Evolutionary conservation across 2,329 filamentous ascomycete genomes (phyloP).

Genomic region (Daldinia eschscholtzii): DNA sequence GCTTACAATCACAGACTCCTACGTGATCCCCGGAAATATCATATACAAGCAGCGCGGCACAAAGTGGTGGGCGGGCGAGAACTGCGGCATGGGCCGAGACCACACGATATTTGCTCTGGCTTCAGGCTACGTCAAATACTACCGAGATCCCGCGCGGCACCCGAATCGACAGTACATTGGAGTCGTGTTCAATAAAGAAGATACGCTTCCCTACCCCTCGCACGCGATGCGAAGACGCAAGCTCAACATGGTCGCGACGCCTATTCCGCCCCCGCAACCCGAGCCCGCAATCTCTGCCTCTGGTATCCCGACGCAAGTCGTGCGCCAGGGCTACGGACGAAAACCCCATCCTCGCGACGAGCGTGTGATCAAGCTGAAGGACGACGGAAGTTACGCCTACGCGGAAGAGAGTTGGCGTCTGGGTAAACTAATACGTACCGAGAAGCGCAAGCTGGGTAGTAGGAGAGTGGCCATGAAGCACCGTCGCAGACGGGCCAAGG

Average conservation of each 20-base stretch:
- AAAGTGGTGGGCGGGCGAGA: slow-evolving; percentile 94
- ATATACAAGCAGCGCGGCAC: slow-evolving; percentile 97
- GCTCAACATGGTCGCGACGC: slow-evolving; percentile 76
- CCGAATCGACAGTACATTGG: slow-evolving; percentile 95
- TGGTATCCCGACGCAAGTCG: slow-evolving; percentile 63
- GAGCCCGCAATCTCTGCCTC: slow-evolving; percentile 61
- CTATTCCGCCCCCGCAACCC: slow-evolving; percentile 55
- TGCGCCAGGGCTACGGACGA: slow-evolving; percentile 53
- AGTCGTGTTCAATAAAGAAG: slow-evolving; percentile 85
- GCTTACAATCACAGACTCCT: slow-evolving; percentile 76
- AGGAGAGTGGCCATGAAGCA: slow-evolving; percentile 64
- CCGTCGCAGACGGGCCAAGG: slow-evolving; percentile 58
- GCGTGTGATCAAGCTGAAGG: slow-evolving; percentile 63
- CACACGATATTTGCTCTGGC: slow-evolving; percentile 93
- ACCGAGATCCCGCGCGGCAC: slow-evolving; percentile 85
- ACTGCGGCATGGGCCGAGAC: slow-evolving; percentile 93
- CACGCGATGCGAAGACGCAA: slow-evolving; percentile 81
- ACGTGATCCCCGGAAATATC: slow-evolving; percentile 95
- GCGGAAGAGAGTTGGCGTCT: slow-evolving; percentile 72
- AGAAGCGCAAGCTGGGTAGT: slow-evolving; percentile 59
- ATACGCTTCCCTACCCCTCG: slow-evolving; percentile 80
- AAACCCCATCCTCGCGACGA: slow-evolving; percentile 55
- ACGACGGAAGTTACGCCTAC: slow-evolving; percentile 66
- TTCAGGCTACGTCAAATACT: slow-evolving; percentile 95
- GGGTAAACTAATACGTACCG: slow-evolving; percentile 64